Conservation (phyloP, 345 rosid species). For the Hirschfeldia incana region DNA sequence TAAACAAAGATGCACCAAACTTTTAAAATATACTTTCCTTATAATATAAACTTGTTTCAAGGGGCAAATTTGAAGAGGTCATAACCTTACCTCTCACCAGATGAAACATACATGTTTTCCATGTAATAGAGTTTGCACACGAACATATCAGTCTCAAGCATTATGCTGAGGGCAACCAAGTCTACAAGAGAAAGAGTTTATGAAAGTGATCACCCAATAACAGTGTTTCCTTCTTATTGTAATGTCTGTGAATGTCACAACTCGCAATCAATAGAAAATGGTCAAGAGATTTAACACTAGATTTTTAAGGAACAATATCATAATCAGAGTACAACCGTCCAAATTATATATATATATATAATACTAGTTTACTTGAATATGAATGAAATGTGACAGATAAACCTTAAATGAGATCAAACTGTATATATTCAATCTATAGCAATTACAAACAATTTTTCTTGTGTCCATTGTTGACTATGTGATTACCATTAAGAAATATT, state of each 20-base stretch:
- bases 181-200: not conserved
- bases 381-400: not conserved
- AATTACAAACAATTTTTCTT: not conserved
- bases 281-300: too few relatives aligned
- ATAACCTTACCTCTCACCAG: slow-evolving; percentile 16
- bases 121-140: slow-evolving; percentile 3
- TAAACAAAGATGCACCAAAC: too few relatives aligned
- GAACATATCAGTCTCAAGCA: not conserved
- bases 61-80: too few relatives aligned
- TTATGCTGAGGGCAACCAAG: not conserved
- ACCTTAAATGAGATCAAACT: not conserved
- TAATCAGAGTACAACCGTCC: not conserved
- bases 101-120: not conserved
- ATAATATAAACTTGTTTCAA: too few relatives aligned
- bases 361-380: not conserved
- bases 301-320: not conserved
- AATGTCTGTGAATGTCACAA: not conserved
- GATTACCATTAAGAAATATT: not conserved
- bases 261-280: not conserved
- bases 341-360: not conserved
- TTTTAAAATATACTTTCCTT: too few relatives aligned
- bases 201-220: not conserved
- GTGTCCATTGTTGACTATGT: not conserved
- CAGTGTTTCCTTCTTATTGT: not conserved
- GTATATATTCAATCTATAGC: not conserved